Conservation (phyloP, 2,329 filamentous ascomycete species). For the Rutstroemia sydowiana region DNA sequence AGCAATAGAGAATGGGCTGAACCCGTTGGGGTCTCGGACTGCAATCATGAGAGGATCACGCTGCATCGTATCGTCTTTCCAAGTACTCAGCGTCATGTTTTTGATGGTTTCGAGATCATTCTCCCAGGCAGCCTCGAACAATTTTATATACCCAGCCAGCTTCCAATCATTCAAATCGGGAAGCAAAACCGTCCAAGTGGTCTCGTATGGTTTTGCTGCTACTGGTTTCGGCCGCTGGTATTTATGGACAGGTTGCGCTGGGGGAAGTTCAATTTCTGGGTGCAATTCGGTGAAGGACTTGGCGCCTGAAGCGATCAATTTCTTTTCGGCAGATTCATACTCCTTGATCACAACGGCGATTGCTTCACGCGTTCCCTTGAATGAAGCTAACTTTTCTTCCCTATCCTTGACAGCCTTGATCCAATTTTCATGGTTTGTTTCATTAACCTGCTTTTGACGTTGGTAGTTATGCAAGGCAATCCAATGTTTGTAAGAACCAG, state of each 20-base stretch:
- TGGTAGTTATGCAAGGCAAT: slow-evolving; percentile 18
- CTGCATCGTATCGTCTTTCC: slow-evolving; percentile 41
- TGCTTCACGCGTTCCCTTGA: slow-evolving; percentile 46
- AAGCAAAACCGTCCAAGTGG: slow-evolving; percentile 16
- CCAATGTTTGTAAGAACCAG: slow-evolving; percentile 51
- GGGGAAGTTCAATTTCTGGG: slow-evolving; percentile 37
- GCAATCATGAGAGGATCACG: slow-evolving; percentile 58
- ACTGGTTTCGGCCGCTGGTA: background rate
- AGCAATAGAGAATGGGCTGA: slow-evolving; percentile 58
- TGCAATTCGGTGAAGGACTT: slow-evolving; percentile 61
- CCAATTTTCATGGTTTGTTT: slow-evolving; percentile 25
- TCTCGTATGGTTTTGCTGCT: slow-evolving; percentile 15
- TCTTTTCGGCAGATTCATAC: slow-evolving; percentile 47
- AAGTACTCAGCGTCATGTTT: slow-evolving; percentile 51
- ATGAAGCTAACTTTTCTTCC: slow-evolving; percentile 26
- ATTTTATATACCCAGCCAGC: slow-evolving; percentile 51
- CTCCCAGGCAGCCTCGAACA: slow-evolving; percentile 69
- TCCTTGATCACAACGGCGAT: slow-evolving; percentile 44
- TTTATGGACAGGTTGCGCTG: background rate
- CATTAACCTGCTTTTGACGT: slow-evolving; percentile 21
- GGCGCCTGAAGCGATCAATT: slow-evolving; percentile 49
- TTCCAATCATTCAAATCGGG: slow-evolving; percentile 44
- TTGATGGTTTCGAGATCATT: slow-evolving; percentile 64
- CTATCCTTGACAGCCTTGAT: slow-evolving; percentile 32
- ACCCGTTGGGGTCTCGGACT: slow-evolving; percentile 40